Evolutionary conservation across 2,329 filamentous ascomycete genomes (phyloP).

Genomic region (Talaromyces verruculosus): DNA sequence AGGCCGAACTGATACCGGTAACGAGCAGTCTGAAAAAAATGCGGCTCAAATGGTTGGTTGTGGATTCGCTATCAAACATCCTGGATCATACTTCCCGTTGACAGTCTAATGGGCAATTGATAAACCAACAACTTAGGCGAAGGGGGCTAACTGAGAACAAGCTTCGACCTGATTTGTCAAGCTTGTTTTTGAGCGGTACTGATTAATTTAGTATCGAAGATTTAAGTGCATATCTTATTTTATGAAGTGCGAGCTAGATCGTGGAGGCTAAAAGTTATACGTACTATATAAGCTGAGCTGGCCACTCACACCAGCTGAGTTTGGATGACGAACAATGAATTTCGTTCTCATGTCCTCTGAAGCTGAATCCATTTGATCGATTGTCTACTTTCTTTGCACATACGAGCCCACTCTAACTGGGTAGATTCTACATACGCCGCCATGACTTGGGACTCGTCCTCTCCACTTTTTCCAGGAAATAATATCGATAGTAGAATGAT

Average conservation of each 20-base stretch:
- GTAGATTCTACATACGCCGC: neutral
- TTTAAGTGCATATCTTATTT: neutral
- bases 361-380: neutral
- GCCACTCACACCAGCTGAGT: neutral
- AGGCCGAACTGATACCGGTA: neutral
- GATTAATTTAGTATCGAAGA: neutral
- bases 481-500: neutral
- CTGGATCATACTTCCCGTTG: neutral
- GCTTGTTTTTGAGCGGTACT: neutral
- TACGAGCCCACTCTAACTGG: neutral
- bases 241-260: neutral
- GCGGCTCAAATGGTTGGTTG: slow-evolving; percentile 15
- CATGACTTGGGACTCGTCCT: slow-evolving; percentile 11
- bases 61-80: neutral
- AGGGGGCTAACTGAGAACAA: neutral
- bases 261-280: neutral
- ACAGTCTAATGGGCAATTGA: neutral
- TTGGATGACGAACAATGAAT: neutral
- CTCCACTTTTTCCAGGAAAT: neutral
- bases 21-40: neutral
- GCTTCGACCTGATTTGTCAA: slow-evolving; percentile 6
- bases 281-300: neutral
- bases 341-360: neutral
- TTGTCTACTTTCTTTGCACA: neutral
- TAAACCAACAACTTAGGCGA: neutral